These are phyloP conservation scores for Testicularia cyperi DNA, from an alignment of 1,284 basidiomycete genomes.

Conservation along the genomic window DNA sequence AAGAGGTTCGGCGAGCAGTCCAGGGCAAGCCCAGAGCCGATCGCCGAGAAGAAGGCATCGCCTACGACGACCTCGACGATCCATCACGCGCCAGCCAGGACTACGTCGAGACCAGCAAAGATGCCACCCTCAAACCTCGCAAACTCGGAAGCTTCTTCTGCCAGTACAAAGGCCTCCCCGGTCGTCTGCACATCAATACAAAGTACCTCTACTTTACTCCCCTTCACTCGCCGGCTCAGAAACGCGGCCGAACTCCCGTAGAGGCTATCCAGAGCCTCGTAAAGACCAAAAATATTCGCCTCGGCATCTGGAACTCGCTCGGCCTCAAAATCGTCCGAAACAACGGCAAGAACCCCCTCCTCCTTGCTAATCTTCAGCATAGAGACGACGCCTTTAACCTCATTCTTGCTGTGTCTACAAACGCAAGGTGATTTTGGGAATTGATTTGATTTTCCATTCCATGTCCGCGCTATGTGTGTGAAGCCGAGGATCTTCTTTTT, in stretches of 20 bases:
- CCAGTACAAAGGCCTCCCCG: slow-evolving; percentile 56
- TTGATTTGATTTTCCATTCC: no score
- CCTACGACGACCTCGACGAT: slow-evolving; percentile 33
- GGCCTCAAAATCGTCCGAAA: slow-evolving; percentile 52
- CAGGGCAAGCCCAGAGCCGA: slow-evolving; percentile 16
- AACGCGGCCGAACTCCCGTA: slow-evolving; percentile 44
- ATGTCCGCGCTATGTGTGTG: not conserved
- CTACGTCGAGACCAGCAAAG: slow-evolving; percentile 31
- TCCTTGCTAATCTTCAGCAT: slow-evolving; percentile 51
- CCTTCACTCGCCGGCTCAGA: slow-evolving; percentile 45
- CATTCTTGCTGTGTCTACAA: slow-evolving; percentile 48
- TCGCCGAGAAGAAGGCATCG: slow-evolving; percentile 30
- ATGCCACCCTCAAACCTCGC: slow-evolving; percentile 35
- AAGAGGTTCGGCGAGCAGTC: slow-evolving; percentile 26
- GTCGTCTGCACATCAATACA: slow-evolving; percentile 53
- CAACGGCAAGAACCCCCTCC: slow-evolving; percentile 42
- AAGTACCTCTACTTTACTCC: slow-evolving; percentile 52
- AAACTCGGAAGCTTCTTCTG: slow-evolving; percentile 59
- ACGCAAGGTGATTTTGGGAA: slow-evolving; percentile 9
- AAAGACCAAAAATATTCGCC: slow-evolving; percentile 52
- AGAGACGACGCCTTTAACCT: slow-evolving; percentile 59
- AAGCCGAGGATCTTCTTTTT: slow-evolving; percentile 1
- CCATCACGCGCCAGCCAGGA: slow-evolving; percentile 27
- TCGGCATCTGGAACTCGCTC: slow-evolving; percentile 50
- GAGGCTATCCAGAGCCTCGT: slow-evolving; percentile 48